Conservation (phyloP, 2,329 filamentous ascomycete species). For the Ophiostoma triangulosporum region DNA sequence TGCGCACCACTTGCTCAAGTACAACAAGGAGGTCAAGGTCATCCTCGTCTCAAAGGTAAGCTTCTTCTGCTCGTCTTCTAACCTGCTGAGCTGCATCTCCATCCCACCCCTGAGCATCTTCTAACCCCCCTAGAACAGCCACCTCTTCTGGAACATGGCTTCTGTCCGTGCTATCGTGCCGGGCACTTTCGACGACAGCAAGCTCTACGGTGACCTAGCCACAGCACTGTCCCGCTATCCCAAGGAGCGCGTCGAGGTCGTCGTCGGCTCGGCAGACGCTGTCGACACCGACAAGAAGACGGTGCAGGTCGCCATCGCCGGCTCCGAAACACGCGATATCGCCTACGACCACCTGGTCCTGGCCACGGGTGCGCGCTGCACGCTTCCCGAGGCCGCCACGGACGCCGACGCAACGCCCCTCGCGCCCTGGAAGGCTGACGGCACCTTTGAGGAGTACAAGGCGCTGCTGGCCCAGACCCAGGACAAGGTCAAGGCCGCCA, state of each 20-base stretch:
- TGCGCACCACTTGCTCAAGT: conserved; percentile 40
- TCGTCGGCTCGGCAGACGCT: conserved; percentile 35
- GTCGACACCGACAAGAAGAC: conserved; percentile 30
- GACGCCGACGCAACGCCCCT: conserved; percentile 20
- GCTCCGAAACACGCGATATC: conserved; percentile 20
- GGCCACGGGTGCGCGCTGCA: conserved; percentile 36
- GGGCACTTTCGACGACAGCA: conserved; percentile 32
- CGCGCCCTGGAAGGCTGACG: conserved; percentile 37
- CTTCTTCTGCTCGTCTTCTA: background rate
- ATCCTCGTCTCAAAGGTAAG: conserved; percentile 42
- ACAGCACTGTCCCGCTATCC: conserved; percentile 38
- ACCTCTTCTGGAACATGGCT: conserved; percentile 47
- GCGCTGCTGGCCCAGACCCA: conserved; percentile 27
- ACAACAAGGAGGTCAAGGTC: conserved; percentile 35
- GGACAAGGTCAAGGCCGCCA: conserved; percentile 29
- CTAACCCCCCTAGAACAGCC: conserved; percentile 30
- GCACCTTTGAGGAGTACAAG: conserved; percentile 31
- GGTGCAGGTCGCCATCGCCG: conserved; percentile 25
- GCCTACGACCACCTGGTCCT: conserved; percentile 44
- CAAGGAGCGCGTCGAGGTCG: conserved; percentile 33
- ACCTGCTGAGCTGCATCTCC: background rate
- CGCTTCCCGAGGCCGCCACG: conserved; percentile 14
- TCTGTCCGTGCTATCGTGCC: conserved; percentile 42
- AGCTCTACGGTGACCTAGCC: conserved; percentile 36
- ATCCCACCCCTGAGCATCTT: background rate